Evolutionary conservation across 768 basidiomycete genomes (phyloP).

Genomic region (Mycena rebaudengoi): DNA sequence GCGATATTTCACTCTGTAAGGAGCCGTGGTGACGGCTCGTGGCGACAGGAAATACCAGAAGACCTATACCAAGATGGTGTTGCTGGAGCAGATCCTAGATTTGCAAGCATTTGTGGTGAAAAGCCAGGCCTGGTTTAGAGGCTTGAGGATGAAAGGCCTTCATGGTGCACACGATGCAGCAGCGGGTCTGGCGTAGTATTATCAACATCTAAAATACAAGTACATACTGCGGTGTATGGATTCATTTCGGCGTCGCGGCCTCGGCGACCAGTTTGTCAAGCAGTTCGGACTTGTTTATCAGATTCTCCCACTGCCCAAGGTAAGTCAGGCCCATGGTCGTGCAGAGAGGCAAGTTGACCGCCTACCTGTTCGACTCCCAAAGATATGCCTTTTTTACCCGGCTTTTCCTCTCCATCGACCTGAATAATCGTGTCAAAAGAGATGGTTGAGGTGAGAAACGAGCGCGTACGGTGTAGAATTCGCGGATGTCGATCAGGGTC

Average conservation of each 20-base stretch:
- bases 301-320: conserved; percentile 59
- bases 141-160: conserved; percentile 65
- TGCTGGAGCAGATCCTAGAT: conserved; percentile 73
- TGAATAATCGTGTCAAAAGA: conserved; percentile 19
- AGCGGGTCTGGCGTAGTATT: conserved; percentile 61
- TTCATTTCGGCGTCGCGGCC: conserved; percentile 31
- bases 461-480: conserved; percentile 61
- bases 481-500: conserved; percentile 74
- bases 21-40: conserved; percentile 8
- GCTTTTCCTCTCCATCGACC: conserved; percentile 64
- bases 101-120: conserved; percentile 63
- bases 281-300: conserved; percentile 52
- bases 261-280: conserved; percentile 63
- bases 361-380: conserved; percentile 70
- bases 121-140: conserved; percentile 69
- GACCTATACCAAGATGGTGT: conserved; percentile 56
- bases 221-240: conserved; percentile 1
- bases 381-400: conserved; percentile 85
- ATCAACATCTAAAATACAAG: conserved; percentile 18
- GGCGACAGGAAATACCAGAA: conserved; percentile 69
- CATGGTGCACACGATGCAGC: conserved; percentile 76
- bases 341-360: neutral
- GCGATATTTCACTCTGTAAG: neutral
- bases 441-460: neutral
- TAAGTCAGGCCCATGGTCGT: neutral